A percentile compares a stretch with the other conserved stretches of the same genome.
These are phyloP conservation scores for Serendipita vermifera DNA, from an alignment of 768 basidiomycete genomes.

Conservation along the genomic window DNA sequence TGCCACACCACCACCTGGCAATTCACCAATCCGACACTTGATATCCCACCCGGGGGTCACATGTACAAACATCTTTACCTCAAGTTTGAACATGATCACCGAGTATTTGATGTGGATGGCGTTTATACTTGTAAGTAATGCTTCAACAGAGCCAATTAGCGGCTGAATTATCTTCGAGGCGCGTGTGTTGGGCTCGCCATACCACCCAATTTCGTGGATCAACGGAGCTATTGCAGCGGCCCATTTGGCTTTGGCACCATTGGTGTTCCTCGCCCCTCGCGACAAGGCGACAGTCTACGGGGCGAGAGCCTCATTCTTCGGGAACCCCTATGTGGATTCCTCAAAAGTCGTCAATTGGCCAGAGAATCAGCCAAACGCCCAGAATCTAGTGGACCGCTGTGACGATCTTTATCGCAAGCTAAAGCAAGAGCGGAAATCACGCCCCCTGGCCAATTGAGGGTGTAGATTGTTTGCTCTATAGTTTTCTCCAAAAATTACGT, in stretches of 20 bases:
- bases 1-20: slow-evolving; percentile 12
- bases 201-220: slow-evolving; percentile 48
- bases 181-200: slow-evolving; percentile 50
- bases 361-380: slow-evolving; percentile 34
- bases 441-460: too few species aligned
- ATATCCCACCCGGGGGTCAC: slow-evolving; percentile 58
- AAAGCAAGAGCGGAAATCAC: too few species aligned
- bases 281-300: slow-evolving; percentile 21
- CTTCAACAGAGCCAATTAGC: background rate
- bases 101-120: background rate
- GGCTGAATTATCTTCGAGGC: slow-evolving; percentile 31
- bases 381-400: slow-evolving; percentile 39
- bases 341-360: slow-evolving; percentile 40
- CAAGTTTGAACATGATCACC: slow-evolving; percentile 11
- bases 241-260: slow-evolving; percentile 50
- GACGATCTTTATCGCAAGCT: slow-evolving; percentile 36
- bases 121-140: slow-evolving; percentile 10
- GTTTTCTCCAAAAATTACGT: too few species aligned
- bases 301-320: slow-evolving; percentile 45
- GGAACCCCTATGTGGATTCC: slow-evolving; percentile 38
- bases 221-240: slow-evolving; percentile 57
- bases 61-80: slow-evolving; percentile 39
- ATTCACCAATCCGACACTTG: slow-evolving; percentile 39
- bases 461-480: too few species aligned
- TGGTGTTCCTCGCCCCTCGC: slow-evolving; percentile 30